Evolutionary conservation across 2,329 filamentous ascomycete genomes (phyloP).

Genomic region (Rhinocladiella mackenziei): DNA sequence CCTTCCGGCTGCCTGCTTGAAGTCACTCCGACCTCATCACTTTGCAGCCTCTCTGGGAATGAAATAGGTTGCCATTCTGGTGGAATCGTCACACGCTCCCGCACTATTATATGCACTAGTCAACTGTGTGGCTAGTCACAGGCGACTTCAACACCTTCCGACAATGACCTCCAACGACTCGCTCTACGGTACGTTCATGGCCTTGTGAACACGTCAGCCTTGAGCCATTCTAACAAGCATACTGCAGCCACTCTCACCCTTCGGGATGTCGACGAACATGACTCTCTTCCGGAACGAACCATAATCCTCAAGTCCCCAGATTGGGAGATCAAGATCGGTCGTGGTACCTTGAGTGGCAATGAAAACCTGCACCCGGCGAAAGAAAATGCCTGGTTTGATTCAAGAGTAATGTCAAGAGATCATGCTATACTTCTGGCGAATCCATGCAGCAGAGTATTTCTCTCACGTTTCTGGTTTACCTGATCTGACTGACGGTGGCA

Average conservation of each 20-base stretch:
- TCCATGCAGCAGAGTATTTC: constrained; percentile 19
- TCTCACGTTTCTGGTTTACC: neutral
- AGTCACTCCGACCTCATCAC: constrained; percentile 9
- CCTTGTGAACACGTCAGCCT: neutral
- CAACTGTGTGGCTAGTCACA: too few species aligned
- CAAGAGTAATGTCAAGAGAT: constrained; percentile 46
- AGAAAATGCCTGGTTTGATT: constrained; percentile 46
- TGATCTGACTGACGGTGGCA: constrained; percentile 28
- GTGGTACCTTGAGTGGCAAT: constrained; percentile 39
- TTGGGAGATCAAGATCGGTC: constrained; percentile 37
- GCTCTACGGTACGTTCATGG: constrained; percentile 10
- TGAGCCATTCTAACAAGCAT: constrained; percentile 2
- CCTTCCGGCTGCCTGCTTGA: constrained; percentile 9
- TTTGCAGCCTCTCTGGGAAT: too few species aligned
- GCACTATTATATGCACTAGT: too few species aligned
- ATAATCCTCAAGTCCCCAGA: constrained; percentile 33
- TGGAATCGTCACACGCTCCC: too few species aligned
- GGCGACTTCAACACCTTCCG: constrained; percentile 7
- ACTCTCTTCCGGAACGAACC: constrained; percentile 32
- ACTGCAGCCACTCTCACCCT: constrained; percentile 36
- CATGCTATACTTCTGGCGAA: constrained; percentile 40
- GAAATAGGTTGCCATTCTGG: too few species aligned
- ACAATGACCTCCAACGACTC: neutral
- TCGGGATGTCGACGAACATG: constrained; percentile 30
- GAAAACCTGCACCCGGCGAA: constrained; percentile 34